These are phyloP conservation scores for Asclepias syriaca DNA, from an alignment of 257 asterid genomes.

Conservation along the genomic window DNA sequence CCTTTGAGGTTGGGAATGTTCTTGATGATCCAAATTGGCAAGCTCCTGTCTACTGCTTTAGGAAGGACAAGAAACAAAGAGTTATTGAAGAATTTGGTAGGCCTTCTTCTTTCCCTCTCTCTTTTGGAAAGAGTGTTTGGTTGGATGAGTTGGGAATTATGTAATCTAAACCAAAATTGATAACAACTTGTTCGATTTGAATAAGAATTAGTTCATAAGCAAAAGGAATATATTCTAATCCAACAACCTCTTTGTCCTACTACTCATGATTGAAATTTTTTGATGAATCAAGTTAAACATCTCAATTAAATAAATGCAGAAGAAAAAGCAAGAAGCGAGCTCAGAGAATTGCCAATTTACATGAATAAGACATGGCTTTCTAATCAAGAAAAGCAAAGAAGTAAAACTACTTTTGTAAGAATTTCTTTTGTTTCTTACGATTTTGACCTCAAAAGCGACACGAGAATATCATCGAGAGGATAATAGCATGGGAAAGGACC, in stretches of 20 bases:
- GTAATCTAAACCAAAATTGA: neutral
- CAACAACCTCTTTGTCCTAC: too few species aligned
- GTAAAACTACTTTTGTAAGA: too few species aligned
- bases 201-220: too few species aligned
- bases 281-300: too few species aligned
- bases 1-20: conserved; percentile 71
- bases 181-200: too few species aligned
- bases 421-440: neutral
- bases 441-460: neutral
- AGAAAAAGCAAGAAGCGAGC: neutral
- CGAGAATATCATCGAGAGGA: neutral
- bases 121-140: conserved; percentile 21
- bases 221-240: too few species aligned
- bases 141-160: conserved; percentile 21
- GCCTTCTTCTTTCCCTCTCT: conserved; percentile 4
- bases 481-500: neutral
- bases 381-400: neutral
- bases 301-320: too few species aligned
- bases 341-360: neutral
- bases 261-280: too few species aligned
- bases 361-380: neutral
- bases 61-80: conserved; percentile 6
- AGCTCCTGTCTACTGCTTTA: conserved; percentile 67
- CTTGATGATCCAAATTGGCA: conserved; percentile 77
- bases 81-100: conserved; percentile 13